These are phyloP conservation scores for Sordariomycetes sp. DNA, from an alignment of 2,329 filamentous ascomycete species.

Conservation along the genomic window DNA sequence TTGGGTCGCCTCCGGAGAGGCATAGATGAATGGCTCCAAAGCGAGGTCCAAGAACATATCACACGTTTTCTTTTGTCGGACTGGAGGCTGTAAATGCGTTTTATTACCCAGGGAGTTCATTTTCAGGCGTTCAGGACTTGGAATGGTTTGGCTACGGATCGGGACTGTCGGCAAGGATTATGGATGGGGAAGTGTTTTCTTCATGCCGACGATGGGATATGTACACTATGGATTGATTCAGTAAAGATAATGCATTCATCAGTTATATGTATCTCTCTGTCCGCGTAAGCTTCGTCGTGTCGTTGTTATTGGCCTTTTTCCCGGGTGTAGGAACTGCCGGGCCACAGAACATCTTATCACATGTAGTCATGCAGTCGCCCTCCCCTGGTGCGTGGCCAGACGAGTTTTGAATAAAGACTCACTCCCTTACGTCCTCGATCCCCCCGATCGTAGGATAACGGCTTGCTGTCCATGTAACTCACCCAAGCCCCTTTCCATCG, in stretches of 20 bases:
- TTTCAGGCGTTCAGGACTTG: background rate
- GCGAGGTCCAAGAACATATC: background rate
- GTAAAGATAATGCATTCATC: background rate
- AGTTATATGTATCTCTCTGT: background rate
- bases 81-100: background rate
- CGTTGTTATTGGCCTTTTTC: background rate
- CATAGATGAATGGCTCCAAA: background rate
- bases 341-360: no score
- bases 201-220: background rate
- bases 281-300: background rate
- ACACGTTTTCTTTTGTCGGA: background rate
- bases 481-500: background rate
- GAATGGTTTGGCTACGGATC: background rate
- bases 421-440: no score
- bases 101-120: background rate
- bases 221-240: background rate
- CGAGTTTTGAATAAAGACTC: no score
- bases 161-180: background rate
- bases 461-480: background rate
- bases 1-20: constrained; percentile 4
- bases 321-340: background rate
- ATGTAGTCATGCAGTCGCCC: no score
- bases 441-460: no score
- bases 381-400: no score
- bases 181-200: background rate